Base-by-base conservation (phyloP, 2,329 filamentous ascomycete species). In the Orbilia blumenaviensis region DNA sequence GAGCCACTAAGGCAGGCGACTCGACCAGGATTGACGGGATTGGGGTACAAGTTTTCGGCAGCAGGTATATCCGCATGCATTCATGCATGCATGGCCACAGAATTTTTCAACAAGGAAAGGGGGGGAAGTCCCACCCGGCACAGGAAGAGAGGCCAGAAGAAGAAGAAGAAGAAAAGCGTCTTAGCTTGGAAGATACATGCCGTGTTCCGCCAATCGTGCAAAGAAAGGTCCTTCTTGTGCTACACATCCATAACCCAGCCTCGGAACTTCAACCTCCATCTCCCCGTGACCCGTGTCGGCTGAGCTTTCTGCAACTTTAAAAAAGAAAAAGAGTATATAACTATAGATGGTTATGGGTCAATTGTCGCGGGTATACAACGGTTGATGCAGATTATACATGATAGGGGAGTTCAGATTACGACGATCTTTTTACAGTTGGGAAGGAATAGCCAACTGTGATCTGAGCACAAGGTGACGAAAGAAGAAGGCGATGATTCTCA, bases 221-320 rank as follows among this genome's bases (percentile, higher is more conserved):
- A 25, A 18, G 10, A 2, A 7, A 44, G 21, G 12, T 4, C 2
- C 5, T 29, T 42, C 27, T 32, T 54, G 27, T 54, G 27, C 29
- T 34, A 54, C 48, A 34, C 2, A 32, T 54, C 6, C 21, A 27
- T 18, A 25, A 52, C 48, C 48, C 18, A 34, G 25, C 27, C 48
- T 54, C 52, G 52, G 52, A 56, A 56, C 27, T 38, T 56, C 29
- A 23, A 56, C 29, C 16, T 56, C 38, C 29, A 56, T 56, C 52
- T 56, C 52, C 52, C 52, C 52, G 52, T n/a, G 5, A 14, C 9
- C 16, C 27, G 10, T 12, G 18, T 38, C 32, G 29, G 29, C 32
- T 56, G 16, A 23, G 25, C 29, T 36, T 56, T 6, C 32, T 56
- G 32, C 10, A 10, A n/a, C n/a, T n/a, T n/a, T n/a, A n/a, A n/a